These are phyloP conservation scores for Thuidium tamariscinum DNA, from an alignment of 225 moss, liverwort and hornwort species.

Conservation along the genomic window DNA sequence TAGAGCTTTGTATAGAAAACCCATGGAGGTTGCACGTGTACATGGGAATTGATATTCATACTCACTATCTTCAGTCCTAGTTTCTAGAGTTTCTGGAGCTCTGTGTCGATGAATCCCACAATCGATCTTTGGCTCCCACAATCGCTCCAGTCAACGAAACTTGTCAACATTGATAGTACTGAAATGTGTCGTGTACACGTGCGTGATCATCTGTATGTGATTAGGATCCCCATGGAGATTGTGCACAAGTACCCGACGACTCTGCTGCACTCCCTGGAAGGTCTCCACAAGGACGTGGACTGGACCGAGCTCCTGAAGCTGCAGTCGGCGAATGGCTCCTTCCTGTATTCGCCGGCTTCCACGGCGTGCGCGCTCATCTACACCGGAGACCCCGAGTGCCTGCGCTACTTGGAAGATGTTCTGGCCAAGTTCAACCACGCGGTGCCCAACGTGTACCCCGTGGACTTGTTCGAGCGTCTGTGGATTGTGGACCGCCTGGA, in stretches of 20 bases:
- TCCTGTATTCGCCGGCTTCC: constrained; percentile 59
- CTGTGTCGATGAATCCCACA: neutral
- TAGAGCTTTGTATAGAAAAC: neutral
- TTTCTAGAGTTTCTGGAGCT: neutral
- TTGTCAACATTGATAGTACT: too few species aligned
- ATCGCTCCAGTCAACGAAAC: neutral
- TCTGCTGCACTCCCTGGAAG: constrained; percentile 74
- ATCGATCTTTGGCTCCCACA: neutral
- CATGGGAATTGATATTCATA: too few species aligned
- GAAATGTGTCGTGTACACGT: neutral
- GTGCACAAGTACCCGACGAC: constrained; percentile 64
- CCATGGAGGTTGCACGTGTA: neutral
- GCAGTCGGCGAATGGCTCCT: constrained; percentile 59
- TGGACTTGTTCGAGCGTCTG: constrained; percentile 73
- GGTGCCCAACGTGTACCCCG: constrained; percentile 69
- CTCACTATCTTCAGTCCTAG: too few species aligned
- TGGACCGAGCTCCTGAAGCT: constrained; percentile 63
- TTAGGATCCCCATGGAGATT: constrained; percentile 66
- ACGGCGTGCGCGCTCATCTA: constrained; percentile 74
- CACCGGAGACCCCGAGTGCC: constrained; percentile 49
- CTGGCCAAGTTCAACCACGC: constrained; percentile 53
- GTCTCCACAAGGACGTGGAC: constrained; percentile 50
- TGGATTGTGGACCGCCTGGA: constrained; percentile 59
- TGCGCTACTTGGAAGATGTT: constrained; percentile 39
- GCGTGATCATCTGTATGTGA: neutral